phyloP scores from a whole-genome alignment of 2,329 filamentous ascomycete genomes.

The Tolypocladium album region DNA sequence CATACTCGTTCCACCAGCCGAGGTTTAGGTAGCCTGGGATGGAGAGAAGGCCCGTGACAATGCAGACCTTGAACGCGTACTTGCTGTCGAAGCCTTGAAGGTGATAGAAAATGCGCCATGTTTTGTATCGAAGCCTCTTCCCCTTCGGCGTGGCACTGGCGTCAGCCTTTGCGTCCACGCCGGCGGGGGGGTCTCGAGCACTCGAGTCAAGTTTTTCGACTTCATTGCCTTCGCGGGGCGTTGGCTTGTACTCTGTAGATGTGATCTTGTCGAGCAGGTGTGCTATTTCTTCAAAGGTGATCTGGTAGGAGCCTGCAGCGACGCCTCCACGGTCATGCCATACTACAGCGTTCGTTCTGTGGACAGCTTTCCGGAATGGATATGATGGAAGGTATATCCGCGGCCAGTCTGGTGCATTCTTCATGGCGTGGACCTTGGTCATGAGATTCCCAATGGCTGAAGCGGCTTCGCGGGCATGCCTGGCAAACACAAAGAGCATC shows the following conservation, averaged over 20 bases:
- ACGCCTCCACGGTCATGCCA: conserved; percentile 48
- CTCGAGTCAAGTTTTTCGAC: background rate
- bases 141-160: conserved; percentile 20
- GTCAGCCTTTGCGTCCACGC: conserved; percentile 27
- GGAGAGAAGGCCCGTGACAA: conserved; percentile 39
- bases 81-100: conserved; percentile 47
- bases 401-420: conserved; percentile 26
- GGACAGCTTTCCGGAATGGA: conserved; percentile 39
- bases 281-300: conserved; percentile 32
- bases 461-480: conserved; percentile 42
- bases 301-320: conserved; percentile 39
- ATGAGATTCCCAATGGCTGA: conserved; percentile 34
- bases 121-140: conserved; percentile 29
- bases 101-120: conserved; percentile 39
- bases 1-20: conserved; percentile 43
- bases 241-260: conserved; percentile 23
- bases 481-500: conserved; percentile 42
- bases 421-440: conserved; percentile 36
- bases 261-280: conserved; percentile 31
- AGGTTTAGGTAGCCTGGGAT: conserved; percentile 40
- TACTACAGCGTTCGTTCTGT: conserved; percentile 44
- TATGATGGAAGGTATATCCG: conserved; percentile 41
- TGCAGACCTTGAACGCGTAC: conserved; percentile 45
- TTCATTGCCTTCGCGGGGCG: conserved; percentile 13
- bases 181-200: conserved; percentile 19